Conservation (phyloP, 352 stramenopile species). For the Globisporangium lucens region DNA sequence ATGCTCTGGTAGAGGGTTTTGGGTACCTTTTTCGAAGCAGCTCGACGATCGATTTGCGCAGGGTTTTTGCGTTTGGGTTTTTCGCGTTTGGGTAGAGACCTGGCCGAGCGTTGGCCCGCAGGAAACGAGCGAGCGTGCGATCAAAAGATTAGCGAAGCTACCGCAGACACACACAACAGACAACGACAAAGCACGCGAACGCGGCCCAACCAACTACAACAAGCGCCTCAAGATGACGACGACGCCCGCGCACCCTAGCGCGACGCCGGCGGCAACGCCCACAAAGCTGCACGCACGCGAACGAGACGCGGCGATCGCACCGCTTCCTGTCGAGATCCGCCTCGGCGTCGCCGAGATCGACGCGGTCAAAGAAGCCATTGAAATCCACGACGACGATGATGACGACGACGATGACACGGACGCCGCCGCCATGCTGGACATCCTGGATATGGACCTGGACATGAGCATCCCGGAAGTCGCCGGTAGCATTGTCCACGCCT, state of each 20-base stretch:
- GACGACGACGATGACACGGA: not conserved
- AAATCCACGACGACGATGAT: not conserved
- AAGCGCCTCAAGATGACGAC: constrained; percentile 11
- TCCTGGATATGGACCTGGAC: constrained; percentile 16
- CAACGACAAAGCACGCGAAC: not conserved
- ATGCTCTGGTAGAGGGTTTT: constrained; percentile 1
- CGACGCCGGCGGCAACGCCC: constrained; percentile 9
- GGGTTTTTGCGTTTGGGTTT: not conserved
- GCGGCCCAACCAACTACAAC: not conserved
- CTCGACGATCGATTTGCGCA: not conserved
- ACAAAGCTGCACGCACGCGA: constrained; percentile 4
- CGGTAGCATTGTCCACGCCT: not conserved
- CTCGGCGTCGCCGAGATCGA: constrained; percentile 19
- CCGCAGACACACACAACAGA: constrained; percentile 8
- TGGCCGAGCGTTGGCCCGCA: constrained; percentile 13
- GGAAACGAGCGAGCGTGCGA: constrained; percentile 13
- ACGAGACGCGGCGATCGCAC: not conserved
- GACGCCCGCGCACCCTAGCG: constrained; percentile 11
- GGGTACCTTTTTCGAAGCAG: constrained; percentile 12
- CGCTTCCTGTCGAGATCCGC: not conserved
- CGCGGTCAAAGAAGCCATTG: constrained; percentile 19
- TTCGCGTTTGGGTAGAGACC: constrained; percentile 10
- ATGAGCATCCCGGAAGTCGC: constrained; percentile 12
- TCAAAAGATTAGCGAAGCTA: constrained; percentile 24
- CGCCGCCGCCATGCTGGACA: constrained; percentile 12